Percentiles rank a stretch among this genome's conserved stretches.
Conservation (phyloP, 805 yeast genomes). For the Cyberlindnera euphorbiiphila region DNA sequence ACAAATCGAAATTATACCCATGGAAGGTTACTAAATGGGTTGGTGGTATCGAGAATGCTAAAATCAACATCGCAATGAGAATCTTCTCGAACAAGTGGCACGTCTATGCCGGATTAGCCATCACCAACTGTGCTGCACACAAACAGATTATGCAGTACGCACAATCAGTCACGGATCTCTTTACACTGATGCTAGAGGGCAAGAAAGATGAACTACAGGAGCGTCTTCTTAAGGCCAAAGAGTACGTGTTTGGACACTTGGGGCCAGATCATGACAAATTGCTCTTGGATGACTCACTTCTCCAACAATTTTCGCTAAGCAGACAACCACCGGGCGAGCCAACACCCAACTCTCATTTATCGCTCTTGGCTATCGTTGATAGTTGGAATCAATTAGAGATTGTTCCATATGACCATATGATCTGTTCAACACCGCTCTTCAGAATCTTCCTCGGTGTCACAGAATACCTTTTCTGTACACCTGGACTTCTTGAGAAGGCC, state of each 20-base stretch:
- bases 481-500: conserved; percentile 76
- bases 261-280: conserved; percentile 52
- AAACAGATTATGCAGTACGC: conserved; percentile 88
- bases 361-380: conserved; percentile 87
- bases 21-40: conserved; percentile 85
- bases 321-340: conserved; percentile 59
- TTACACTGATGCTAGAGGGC: conserved; percentile 75
- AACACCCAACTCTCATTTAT: conserved; percentile 84
- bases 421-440: conserved; percentile 91
- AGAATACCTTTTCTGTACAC: conserved; percentile 84
- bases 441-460: conserved; percentile 92
- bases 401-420: conserved; percentile 93
- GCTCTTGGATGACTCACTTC: conserved; percentile 70
- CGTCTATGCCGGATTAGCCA: conserved; percentile 96
- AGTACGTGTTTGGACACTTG: conserved; percentile 71
- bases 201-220: conserved; percentile 51
- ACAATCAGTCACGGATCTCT: conserved; percentile 74
- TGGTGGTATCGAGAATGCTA: conserved; percentile 95
- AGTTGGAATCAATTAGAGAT: conserved; percentile 85
- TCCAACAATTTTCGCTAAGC: conserved; percentile 77
- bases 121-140: conserved; percentile 93
- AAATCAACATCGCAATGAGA: conserved; percentile 86
- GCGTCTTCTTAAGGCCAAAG: conserved; percentile 63
- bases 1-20: conserved; percentile 74
- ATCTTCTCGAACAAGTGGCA: conserved; percentile 96